A percentile compares a stretch with the other conserved stretches of the same genome.
These are phyloP conservation scores for Fistulifera pelliculosa DNA, from an alignment of 108 stramenopile species.

Conservation along the genomic window DNA sequence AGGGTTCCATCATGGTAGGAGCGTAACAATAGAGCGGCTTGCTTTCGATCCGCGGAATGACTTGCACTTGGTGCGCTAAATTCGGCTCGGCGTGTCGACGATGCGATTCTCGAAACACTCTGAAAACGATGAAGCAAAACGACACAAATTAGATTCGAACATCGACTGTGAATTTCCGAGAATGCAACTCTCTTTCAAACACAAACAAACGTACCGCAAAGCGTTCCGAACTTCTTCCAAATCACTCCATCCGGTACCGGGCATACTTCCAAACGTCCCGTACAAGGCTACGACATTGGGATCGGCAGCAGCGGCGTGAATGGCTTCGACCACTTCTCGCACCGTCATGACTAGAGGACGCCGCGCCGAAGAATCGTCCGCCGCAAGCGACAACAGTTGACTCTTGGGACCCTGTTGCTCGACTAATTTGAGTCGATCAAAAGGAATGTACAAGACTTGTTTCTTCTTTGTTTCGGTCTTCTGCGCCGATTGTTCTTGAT, in stretches of 20 bases:
- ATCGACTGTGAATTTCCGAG: no score
- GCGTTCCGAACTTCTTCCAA: constrained; percentile 72
- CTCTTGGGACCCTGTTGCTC: constrained; percentile 21
- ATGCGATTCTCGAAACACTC: constrained; percentile 59
- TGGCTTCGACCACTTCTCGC: constrained; percentile 44
- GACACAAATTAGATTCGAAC: no score
- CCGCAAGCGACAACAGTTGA: not conserved
- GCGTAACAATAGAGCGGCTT: constrained; percentile 45
- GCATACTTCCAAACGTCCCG: constrained; percentile 56
- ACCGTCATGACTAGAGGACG: constrained; percentile 19
- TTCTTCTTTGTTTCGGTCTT: constrained; percentile 24
- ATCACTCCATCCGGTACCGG: constrained; percentile 52
- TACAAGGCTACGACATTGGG: constrained; percentile 52
- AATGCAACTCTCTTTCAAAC: no score
- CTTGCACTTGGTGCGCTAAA: not conserved
- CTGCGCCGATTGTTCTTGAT: not conserved
- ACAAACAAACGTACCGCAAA: constrained; percentile 6
- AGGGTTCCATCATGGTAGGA: constrained; percentile 24
- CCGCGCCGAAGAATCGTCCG: not conserved
- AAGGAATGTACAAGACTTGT: constrained; percentile 48
- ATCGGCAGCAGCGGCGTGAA: constrained; percentile 60
- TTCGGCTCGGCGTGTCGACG: constrained; percentile 54
- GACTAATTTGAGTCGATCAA: constrained; percentile 53
- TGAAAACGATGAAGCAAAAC: not conserved
- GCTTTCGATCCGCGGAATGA: not conserved